phyloP scores from a whole-genome alignment of 169 alveolate genomes.

The Eimeria necatrix region DNA sequence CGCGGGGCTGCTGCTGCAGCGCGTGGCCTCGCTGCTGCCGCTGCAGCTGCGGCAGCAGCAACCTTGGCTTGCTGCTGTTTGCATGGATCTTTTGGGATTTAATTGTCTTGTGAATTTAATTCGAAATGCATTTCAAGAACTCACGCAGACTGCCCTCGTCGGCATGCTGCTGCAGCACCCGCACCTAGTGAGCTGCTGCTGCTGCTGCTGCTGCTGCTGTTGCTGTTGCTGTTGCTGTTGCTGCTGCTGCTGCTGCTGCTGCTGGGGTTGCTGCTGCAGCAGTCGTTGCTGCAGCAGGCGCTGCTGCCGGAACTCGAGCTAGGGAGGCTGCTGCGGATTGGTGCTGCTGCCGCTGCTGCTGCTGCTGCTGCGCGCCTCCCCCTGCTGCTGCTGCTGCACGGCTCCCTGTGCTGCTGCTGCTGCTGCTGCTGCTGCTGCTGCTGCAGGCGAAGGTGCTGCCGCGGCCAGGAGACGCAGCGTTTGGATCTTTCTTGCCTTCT shows the following conservation, averaged over 20 bases:
- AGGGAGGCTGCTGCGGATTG: not conserved
- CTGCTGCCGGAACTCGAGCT: not conserved
- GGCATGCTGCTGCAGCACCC: not conserved
- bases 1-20: constrained; percentile 16
- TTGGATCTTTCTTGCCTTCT: not conserved
- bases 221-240: constrained; percentile 5
- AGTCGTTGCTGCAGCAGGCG: not conserved
- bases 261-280: constrained; percentile 7
- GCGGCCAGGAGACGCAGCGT: constrained; percentile 25
- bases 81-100: not conserved
- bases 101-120: not conserved
- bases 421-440: not conserved
- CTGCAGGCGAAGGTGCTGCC: not conserved
- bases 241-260: constrained; percentile 8
- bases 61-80: not conserved
- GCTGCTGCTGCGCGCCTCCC: not conserved
- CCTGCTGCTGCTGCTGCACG: not conserved
- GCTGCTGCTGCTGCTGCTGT: not conserved
- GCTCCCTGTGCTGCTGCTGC: not conserved
- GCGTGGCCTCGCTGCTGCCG: constrained; percentile 10
- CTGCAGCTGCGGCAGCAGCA: not conserved
- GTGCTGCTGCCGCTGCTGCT: not conserved
- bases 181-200: not conserved
- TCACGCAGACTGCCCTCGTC: not conserved
- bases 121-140: not conserved